These are phyloP conservation scores for Apiotrichum mycotoxinovorans DNA, from an alignment of 1,284 basidiomycete species.

Conservation along the genomic window DNA sequence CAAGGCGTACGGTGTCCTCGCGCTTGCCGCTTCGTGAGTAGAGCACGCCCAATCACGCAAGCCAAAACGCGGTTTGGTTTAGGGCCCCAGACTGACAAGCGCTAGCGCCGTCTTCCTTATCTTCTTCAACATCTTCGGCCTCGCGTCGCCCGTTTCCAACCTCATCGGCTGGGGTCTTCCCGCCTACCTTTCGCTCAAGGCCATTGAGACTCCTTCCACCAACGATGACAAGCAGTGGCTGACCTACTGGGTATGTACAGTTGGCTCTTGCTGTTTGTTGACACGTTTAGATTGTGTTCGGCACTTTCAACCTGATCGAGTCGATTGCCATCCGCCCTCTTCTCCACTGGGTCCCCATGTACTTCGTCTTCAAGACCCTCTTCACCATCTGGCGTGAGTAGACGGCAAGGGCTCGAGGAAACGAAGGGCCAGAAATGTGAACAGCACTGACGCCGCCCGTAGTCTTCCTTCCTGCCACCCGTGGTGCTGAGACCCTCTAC, in stretches of 20 bases:
- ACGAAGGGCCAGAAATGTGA: too few relatives aligned
- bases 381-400: slow-evolving; percentile 71
- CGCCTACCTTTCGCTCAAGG: slow-evolving; percentile 51
- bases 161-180: slow-evolving; percentile 53
- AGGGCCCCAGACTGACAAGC: background rate
- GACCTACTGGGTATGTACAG: slow-evolving; percentile 47
- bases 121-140: slow-evolving; percentile 53
- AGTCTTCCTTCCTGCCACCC: slow-evolving; percentile 48
- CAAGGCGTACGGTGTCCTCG: slow-evolving; percentile 86
- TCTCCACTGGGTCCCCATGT: slow-evolving; percentile 57
- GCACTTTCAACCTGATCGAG: slow-evolving; percentile 50
- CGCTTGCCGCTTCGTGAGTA: slow-evolving; percentile 59
- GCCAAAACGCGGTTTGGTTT: background rate
- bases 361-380: slow-evolving; percentile 81
- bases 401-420: too few relatives aligned
- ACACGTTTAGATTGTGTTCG: slow-evolving; percentile 46
- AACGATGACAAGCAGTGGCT: slow-evolving; percentile 54
- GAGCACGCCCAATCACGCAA: background rate
- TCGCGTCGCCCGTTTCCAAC: slow-evolving; percentile 50
- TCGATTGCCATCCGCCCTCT: slow-evolving; percentile 45
- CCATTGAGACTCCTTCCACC: slow-evolving; percentile 50
- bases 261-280: background rate
- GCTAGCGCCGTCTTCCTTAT: slow-evolving; percentile 45
- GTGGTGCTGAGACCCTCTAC: slow-evolving; percentile 74
- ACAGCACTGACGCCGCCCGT: background rate